A percentile compares a stretch with the other conserved stretches of the same genome.
Evolutionary conservation across 495 filamentous ascomycete genomes (phyloP).

Genomic region (Daldinia decipiens): DNA sequence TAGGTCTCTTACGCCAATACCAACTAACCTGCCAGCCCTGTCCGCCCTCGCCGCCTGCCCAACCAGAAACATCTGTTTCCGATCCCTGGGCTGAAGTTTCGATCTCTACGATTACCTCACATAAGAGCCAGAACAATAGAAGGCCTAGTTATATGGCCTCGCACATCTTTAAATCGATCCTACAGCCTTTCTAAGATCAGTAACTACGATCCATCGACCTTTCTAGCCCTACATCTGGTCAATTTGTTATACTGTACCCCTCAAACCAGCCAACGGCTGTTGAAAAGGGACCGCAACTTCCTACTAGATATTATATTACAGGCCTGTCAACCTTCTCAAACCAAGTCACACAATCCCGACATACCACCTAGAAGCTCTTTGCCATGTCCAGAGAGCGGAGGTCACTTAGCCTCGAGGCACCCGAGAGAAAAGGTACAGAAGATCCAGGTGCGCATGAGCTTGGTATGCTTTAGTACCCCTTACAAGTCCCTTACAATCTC

Average conservation of each 20-base stretch:
- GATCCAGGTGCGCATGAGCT: slow-evolving; percentile 87
- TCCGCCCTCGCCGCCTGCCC: slow-evolving; percentile 3
- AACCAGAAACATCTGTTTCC: slow-evolving; percentile 35
- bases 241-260: slow-evolving; percentile 33
- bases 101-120: slow-evolving; percentile 41
- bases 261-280: slow-evolving; percentile 26
- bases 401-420: slow-evolving; percentile 68
- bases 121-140: slow-evolving; percentile 21
- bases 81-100: slow-evolving; percentile 43
- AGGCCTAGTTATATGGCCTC: slow-evolving; percentile 22
- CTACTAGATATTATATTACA: slow-evolving; percentile 20
- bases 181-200: slow-evolving; percentile 35
- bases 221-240: slow-evolving; percentile 25
- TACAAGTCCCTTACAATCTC: not conserved
- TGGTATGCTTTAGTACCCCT: slow-evolving; percentile 60
- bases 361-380: slow-evolving; percentile 18
- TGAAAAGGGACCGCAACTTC: slow-evolving; percentile 10
- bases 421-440: slow-evolving; percentile 69
- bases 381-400: slow-evolving; percentile 52
- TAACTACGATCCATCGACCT: slow-evolving; percentile 17
- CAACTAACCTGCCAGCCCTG: slow-evolving; percentile 4
- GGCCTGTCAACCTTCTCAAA: not conserved
- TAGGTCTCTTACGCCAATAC: not conserved
- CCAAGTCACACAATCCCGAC: not conserved
- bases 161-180: slow-evolving; percentile 27